phyloP scores from a whole-genome alignment of 2,329 filamentous ascomycete species.

The Colletotrichum scovillei region DNA sequence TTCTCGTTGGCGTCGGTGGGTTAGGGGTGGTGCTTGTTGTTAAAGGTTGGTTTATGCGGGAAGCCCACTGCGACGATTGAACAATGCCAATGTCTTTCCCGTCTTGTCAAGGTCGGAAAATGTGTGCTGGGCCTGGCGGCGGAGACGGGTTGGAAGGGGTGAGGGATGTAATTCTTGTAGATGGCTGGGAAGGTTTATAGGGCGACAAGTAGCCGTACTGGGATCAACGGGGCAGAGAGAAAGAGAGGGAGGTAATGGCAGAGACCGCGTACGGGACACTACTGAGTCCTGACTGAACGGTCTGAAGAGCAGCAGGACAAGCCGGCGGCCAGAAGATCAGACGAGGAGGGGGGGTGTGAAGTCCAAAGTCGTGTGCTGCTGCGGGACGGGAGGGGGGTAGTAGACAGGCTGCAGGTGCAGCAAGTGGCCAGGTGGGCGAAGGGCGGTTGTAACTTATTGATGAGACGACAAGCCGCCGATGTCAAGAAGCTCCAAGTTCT shows the following conservation, averaged over 20 bases:
- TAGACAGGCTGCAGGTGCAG: constrained; percentile 14
- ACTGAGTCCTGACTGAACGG: neutral
- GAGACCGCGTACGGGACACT: neutral
- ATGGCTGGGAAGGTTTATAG: constrained; percentile 15
- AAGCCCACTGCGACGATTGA: neutral
- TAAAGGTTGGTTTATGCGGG: constrained; percentile 18
- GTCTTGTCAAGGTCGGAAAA: neutral
- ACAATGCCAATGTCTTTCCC: constrained; percentile 24
- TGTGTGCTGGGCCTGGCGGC: constrained; percentile 25
- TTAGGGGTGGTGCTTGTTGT: constrained; percentile 8
- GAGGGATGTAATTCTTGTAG: constrained; percentile 12
- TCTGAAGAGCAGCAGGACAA: neutral
- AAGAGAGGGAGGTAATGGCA: constrained; percentile 15
- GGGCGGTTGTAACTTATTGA: constrained; percentile 6
- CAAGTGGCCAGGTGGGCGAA: constrained; percentile 8
- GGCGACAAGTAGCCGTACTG: constrained; percentile 6
- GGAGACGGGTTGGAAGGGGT: constrained; percentile 2
- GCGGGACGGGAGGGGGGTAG: neutral
- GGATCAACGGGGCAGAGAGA: neutral
- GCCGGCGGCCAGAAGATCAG: constrained; percentile 13
- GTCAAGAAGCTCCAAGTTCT: constrained; percentile 2
- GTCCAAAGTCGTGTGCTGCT: constrained; percentile 5
- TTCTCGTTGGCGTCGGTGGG: constrained; percentile 14
- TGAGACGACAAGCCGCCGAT: constrained; percentile 33
- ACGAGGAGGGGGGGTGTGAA: constrained; percentile 1